phyloP scores from a whole-genome alignment of 208 protist species.

The Acanthamoeba lenticulata region DNA sequence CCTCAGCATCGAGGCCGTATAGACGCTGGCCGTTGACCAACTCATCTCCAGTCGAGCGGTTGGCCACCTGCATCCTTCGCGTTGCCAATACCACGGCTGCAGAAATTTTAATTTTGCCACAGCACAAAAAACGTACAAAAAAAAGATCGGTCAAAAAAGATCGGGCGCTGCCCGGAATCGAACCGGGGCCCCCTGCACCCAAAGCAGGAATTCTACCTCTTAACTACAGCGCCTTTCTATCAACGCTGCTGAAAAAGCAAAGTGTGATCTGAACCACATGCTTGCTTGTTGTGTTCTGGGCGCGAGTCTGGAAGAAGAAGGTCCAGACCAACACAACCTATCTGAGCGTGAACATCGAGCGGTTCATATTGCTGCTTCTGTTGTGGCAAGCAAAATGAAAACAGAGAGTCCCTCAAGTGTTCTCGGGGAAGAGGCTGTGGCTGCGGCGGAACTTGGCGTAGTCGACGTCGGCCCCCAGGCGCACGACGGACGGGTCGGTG shows the following conservation, averaged over 20 bases:
- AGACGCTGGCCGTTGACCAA: conserved; percentile 69
- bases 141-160: background rate
- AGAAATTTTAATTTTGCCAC: background rate
- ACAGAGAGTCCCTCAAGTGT: conserved; percentile 13
- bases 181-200: conserved; percentile 10
- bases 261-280: too few species aligned
- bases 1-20: conserved; percentile 76
- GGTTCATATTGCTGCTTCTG: too few species aligned
- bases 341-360: too few species aligned
- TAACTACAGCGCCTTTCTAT: conserved; percentile 8
- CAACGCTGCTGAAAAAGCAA: too few species aligned
- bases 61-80: conserved; percentile 39
- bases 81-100: too few species aligned
- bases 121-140: too few species aligned
- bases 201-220: conserved; percentile 28
- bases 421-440: conserved; percentile 41
- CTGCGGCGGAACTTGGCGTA: background rate
- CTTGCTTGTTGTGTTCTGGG: too few species aligned
- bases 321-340: too few species aligned
- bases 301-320: too few species aligned
- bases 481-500: background rate
- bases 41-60: background rate
- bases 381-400: too few species aligned
- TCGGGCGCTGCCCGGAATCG: conserved; percentile 6
- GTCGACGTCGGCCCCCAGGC: background rate